Base-by-base conservation (phyloP, 2,329 filamentous ascomycete genomes). In the Sclerotiophoma versabilis region DNA sequence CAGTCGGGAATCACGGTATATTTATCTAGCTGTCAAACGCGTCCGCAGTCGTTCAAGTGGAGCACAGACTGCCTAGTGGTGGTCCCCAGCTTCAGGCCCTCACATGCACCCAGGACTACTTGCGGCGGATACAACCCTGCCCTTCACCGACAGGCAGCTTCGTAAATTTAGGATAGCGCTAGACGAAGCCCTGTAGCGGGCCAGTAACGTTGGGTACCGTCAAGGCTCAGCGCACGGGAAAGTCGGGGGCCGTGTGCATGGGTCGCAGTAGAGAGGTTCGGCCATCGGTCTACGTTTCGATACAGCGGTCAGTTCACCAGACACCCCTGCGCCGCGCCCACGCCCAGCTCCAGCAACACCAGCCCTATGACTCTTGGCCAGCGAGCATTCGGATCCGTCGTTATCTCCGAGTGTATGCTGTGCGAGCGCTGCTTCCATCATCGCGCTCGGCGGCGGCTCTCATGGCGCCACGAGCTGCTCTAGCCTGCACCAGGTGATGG, bases 131-230 rank as follows among this genome's bases (percentile, higher is more conserved):
- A 57, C 54, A 64, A 65, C 65, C 65, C 62, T 68, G 62, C 49
- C 62, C 54, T 66, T 68, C 62, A 67, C 65, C 65, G 65, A 66
- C 65, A 65, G 49, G 64, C 65, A 60, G 62, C 60, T 60, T 61
- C 38, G 64, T 68, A 68, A 65, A 62, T 68, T 66, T 68, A 66
- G 65, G 59, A 66, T 63, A 52, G 58, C 65, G 64, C 65, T 66
- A 67, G 64, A 47, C 55, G 39, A 59, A 57, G 58, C 55, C 57
- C 60, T 53, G 61, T 62, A 60, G 64, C 63, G 61, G 64, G 58
- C 64, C 65, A 68, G 47, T 68, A 60, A 60, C 60, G 63, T 58
- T 59, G 58, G 58, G 59, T 52, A 38, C 38, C 25, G 53, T 44
- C 62, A 58, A 55, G 57, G 62, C 62, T 60, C 57, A 62, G 63